A percentile compares a stretch with the other conserved stretches of the same genome.
Conservation (phyloP, 2,329 filamentous ascomycete genomes). For the Alternaria sp. region DNA sequence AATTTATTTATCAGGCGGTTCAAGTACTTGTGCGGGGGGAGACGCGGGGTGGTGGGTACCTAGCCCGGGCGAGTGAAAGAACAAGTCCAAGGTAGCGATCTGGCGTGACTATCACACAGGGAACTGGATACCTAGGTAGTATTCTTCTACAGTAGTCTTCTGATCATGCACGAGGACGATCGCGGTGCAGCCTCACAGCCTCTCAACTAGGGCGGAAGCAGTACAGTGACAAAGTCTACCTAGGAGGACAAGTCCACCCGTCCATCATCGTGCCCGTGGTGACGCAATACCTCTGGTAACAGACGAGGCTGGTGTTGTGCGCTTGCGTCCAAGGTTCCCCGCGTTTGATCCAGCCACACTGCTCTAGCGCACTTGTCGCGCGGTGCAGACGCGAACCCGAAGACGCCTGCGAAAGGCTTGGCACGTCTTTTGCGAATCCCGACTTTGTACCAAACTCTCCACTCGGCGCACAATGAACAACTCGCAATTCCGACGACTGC, state of each 20-base stretch:
- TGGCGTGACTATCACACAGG: slow-evolving; percentile 3
- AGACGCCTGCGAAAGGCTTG: slow-evolving; percentile 8
- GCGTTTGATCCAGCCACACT: slow-evolving; percentile 10
- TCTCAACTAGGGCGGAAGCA: background rate
- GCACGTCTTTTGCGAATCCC: slow-evolving; percentile 15
- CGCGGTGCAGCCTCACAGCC: slow-evolving; percentile 2
- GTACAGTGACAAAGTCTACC: background rate
- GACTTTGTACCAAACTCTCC: slow-evolving; percentile 1
- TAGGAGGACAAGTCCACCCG: background rate
- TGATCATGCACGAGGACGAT: background rate
- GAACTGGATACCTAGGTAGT: background rate
- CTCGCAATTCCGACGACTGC: slow-evolving; percentile 85
- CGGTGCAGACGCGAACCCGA: slow-evolving; percentile 9
- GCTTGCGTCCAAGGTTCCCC: slow-evolving; percentile 11
- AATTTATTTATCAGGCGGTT: background rate
- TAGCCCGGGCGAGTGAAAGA: slow-evolving; percentile 11
- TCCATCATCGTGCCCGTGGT: background rate
- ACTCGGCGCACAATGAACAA: slow-evolving; percentile 77
- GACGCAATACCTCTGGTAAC: background rate
- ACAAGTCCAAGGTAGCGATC: background rate
- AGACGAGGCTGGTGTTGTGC: slow-evolving; percentile 10
- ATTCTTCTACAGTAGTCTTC: background rate
- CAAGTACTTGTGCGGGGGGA: slow-evolving; percentile 12
- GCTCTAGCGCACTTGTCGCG: slow-evolving; percentile 3
- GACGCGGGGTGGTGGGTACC: slow-evolving; percentile 15